Evolutionary conservation across 257 asterid species (phyloP).

Genomic region (Cinchona pubescens): DNA sequence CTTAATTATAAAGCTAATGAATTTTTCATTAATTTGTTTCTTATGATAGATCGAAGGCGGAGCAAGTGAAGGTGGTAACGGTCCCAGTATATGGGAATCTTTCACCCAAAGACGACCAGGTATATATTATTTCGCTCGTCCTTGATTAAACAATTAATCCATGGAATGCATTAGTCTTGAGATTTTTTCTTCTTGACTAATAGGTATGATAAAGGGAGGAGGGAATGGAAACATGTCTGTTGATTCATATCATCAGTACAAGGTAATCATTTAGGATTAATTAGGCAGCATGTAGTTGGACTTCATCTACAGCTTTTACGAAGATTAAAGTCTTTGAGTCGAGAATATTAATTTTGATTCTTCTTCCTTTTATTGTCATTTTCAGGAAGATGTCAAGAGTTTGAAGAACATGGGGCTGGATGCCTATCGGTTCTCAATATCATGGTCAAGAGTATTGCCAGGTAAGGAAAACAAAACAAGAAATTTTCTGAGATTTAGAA

Average conservation of each 20-base stretch:
- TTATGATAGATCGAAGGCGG: slow-evolving; percentile 31
- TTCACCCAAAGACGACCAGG: slow-evolving; percentile 20
- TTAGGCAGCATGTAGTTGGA: background rate
- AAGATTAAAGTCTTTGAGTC: background rate
- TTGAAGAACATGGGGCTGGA: slow-evolving; percentile 28
- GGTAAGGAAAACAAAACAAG: background rate
- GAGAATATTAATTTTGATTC: too few relatives aligned
- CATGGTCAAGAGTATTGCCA: slow-evolving; percentile 36
- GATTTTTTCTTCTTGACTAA: too few relatives aligned
- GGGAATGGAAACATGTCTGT: slow-evolving; percentile 25
- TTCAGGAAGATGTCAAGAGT: slow-evolving; percentile 27
- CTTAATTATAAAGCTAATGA: too few relatives aligned
- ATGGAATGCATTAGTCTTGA: too few relatives aligned
- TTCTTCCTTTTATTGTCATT: background rate
- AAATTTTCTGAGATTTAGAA: background rate
- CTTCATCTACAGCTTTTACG: background rate
- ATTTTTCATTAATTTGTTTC: too few relatives aligned
- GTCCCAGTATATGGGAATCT: slow-evolving; percentile 32
- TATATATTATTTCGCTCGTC: too few relatives aligned
- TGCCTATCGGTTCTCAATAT: slow-evolving; percentile 33
- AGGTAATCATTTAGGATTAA: slow-evolving; percentile 1
- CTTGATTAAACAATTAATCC: too few relatives aligned
- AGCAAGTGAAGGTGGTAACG: slow-evolving; percentile 24
- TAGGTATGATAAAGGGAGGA: slow-evolving; percentile 22
- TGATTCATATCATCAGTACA: slow-evolving; percentile 26